Base-by-base conservation (phyloP, 1,139 yeast species). In the Yamadazyma aaseri region DNA sequence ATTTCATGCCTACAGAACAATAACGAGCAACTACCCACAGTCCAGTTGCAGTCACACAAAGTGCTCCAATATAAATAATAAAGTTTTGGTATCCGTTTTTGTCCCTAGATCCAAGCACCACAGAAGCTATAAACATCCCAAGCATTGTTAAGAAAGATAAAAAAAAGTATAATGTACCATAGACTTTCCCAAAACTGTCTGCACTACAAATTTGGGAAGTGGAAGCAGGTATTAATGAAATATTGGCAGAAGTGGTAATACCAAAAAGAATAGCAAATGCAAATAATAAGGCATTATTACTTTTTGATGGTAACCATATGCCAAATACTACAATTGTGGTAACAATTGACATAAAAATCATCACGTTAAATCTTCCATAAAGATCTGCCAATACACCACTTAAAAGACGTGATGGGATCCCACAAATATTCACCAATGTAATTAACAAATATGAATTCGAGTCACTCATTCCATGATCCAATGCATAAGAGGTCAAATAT, bases 101-200 rank as follows among this genome's bases (percentile, higher is more conserved):
- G 3, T 42, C 21, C 10, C 57, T 55, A 8, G 41, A 34, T 8
- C 53, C 56, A 24, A 60, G 55, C 4, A 60, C 55, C 33, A 59
- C 42, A 3, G 62, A 55, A 1, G 61, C 49, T 15, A 52, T 38
- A 42, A 47, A 60, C 59, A 61, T 58, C 4, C 65, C 65, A 29
- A 60, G 39, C n/a, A 81, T 58, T 5, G 76, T 73, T 24, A 77
- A 76, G 47, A 81, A 74, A 7, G 85, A 73, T 29, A 80, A 79
- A 26, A 79, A 63, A 46, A 79, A 78, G 52, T 82, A 81, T 56
- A 81, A 70, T 0, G 86, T 80, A 0, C 89, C 86, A 49, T 78
- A 82, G 17, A 84, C 69, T 47, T 73, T 78, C 18, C 90, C 90
- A 47, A 81, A 81, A 36, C 71, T 73, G 27, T 76, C 77, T 2